phyloP scores from a whole-genome alignment of 2,329 filamentous ascomycete species.

The Fusarium virguliforme region DNA sequence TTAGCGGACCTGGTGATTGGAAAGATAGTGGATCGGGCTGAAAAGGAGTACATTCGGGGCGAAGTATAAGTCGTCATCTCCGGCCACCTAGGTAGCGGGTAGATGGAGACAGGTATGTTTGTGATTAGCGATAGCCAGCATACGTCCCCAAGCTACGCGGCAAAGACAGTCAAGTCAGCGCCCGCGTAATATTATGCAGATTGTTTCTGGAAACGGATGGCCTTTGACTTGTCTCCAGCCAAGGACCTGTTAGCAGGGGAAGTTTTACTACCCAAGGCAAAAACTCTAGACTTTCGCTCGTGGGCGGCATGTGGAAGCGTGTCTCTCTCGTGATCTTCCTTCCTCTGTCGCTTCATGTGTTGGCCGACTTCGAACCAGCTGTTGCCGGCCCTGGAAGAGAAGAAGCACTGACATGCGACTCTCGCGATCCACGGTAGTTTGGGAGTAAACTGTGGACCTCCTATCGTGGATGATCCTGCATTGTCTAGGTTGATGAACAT shows the following conservation, averaged over 20 bases:
- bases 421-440: not conserved
- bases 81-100: conserved; percentile 1
- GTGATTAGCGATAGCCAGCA: not conserved
- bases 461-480: not conserved
- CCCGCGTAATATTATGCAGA: not conserved
- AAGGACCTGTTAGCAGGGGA: not conserved
- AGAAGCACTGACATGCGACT: not conserved
- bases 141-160: not conserved
- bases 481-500: not conserved
- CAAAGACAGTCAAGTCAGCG: not conserved
- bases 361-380: not conserved
- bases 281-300: not conserved
- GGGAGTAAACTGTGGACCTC: not conserved
- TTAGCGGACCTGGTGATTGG: not conserved
- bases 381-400: not conserved
- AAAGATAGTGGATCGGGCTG: not conserved
- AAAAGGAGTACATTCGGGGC: not conserved
- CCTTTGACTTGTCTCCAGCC: not conserved
- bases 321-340: not conserved
- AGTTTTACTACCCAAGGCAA: not conserved
- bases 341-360: not conserved
- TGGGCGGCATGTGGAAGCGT: not conserved
- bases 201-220: not conserved
- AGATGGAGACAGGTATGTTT: not conserved
- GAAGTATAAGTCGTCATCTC: not conserved